Conservation (phyloP, 371 early-diverging fungal species). For the Syncephalastrum monosporum region DNA sequence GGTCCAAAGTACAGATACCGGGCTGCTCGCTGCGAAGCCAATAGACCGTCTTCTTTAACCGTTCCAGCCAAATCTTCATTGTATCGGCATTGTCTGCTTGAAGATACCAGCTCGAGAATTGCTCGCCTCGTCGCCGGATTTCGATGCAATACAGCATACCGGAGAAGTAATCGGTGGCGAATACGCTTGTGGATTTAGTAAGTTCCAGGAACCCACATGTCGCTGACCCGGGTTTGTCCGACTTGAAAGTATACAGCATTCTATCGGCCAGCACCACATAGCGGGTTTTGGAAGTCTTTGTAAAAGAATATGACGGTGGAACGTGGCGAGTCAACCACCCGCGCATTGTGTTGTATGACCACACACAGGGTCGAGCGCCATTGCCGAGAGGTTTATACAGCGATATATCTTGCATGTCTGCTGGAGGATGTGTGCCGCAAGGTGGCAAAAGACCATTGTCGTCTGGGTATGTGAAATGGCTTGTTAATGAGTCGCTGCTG, state of each 20-base stretch:
- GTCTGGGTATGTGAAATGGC: no score
- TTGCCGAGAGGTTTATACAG: no score
- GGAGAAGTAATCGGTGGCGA: conserved; percentile 33
- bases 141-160: conserved; percentile 35
- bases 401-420: no score
- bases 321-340: conserved; percentile 38
- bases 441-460: no score
- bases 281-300: conserved; percentile 25
- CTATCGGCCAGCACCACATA: conserved; percentile 35
- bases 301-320: conserved; percentile 35
- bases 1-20: background rate
- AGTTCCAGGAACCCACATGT: conserved; percentile 38
- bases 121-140: conserved; percentile 21
- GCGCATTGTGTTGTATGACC: conserved; percentile 24
- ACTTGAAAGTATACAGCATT: conserved; percentile 35
- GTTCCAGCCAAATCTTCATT: conserved; percentile 37
- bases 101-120: conserved; percentile 25
- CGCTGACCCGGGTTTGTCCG: conserved; percentile 17
- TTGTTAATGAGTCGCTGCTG: no score
- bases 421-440: no score
- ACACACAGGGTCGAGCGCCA: conserved; percentile 2
- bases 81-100: conserved; percentile 31
- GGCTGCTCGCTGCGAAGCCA: conserved; percentile 17
- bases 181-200: conserved; percentile 28
- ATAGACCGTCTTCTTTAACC: conserved; percentile 26